A percentile compares a stretch with the other conserved stretches of the same genome.
Conservation (phyloP, 352 stramenopile genomes). For the Phytopythium chamaehyphon region DNA sequence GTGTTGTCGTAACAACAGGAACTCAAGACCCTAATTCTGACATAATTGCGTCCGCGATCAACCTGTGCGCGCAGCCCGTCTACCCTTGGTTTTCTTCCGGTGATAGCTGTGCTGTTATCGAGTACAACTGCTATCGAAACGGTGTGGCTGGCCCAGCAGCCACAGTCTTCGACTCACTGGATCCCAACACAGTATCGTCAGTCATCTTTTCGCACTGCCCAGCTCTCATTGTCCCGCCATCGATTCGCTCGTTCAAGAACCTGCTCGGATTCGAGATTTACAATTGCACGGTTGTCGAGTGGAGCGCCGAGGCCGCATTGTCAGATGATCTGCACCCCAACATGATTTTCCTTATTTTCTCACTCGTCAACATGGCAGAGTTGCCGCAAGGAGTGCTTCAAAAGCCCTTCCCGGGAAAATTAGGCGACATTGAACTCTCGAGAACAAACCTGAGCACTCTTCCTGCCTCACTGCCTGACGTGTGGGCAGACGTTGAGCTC, state of each 20-base stretch:
- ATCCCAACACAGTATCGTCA: constrained; percentile 28
- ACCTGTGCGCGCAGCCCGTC: constrained; percentile 25
- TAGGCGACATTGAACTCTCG: constrained; percentile 41
- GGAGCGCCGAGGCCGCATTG: constrained; percentile 19
- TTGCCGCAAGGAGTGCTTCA: constrained; percentile 31
- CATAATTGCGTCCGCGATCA: constrained; percentile 6
- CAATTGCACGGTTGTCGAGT: constrained; percentile 31
- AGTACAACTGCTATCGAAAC: constrained; percentile 29
- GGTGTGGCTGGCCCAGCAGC: constrained; percentile 1
- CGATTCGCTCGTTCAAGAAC: constrained; percentile 24
- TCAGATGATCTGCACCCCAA: constrained; percentile 17
- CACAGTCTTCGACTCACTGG: constrained; percentile 8
- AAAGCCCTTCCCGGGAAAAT: constrained; percentile 17
- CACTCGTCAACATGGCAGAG: constrained; percentile 35
- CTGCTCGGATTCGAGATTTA: constrained; percentile 40
- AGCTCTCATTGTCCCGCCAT: constrained; percentile 14
- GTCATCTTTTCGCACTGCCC: constrained; percentile 41
- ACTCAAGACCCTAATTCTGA: no score
- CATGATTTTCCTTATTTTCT: constrained; percentile 28
- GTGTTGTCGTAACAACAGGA: not conserved
- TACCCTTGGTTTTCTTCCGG: constrained; percentile 37
- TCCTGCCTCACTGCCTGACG: constrained; percentile 16
- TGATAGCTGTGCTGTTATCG: constrained; percentile 29
- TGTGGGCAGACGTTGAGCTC: constrained; percentile 22
- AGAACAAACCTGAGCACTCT: constrained; percentile 31